Percentiles rank a stretch among this genome's conserved stretches.
phyloP scores from a whole-genome alignment of 768 basidiomycete species.

The Galerina marginata region DNA sequence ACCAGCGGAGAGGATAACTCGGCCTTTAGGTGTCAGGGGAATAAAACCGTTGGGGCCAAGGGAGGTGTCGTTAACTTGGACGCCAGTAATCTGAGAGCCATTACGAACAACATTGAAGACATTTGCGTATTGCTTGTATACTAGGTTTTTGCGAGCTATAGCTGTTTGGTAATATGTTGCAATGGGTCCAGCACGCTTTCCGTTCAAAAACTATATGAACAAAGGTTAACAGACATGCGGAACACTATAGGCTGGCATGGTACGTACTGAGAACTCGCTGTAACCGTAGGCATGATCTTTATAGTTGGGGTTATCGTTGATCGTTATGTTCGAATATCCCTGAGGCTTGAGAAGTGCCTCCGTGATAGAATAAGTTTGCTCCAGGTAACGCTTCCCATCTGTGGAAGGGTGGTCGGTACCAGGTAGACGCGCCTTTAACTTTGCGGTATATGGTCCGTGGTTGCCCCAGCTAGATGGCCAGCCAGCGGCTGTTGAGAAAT shows the following conservation, averaged over 20 bases:
- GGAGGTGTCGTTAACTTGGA: conserved; percentile 63
- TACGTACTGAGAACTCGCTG: conserved; percentile 45
- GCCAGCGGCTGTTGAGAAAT: conserved; percentile 51
- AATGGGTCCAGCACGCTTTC: conserved; percentile 60
- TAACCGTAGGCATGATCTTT: conserved; percentile 70
- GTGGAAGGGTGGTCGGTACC: conserved; percentile 63
- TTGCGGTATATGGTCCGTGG: conserved; percentile 54
- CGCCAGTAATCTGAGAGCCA: conserved; percentile 59
- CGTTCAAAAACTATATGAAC: conserved; percentile 41
- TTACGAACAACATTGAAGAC: conserved; percentile 62
- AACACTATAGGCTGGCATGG: background rate
- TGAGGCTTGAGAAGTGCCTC: conserved; percentile 48
- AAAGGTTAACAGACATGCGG: background rate
- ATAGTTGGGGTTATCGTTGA: conserved; percentile 58
- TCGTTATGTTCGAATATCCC: conserved; percentile 57
- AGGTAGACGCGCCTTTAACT: conserved; percentile 55
- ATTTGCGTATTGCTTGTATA: conserved; percentile 50
- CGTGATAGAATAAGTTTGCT: conserved; percentile 52
- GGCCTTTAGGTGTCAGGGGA: conserved; percentile 58
- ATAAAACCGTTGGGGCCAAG: conserved; percentile 61
- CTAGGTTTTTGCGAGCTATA: conserved; percentile 54
- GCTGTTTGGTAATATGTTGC: conserved; percentile 68
- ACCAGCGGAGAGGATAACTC: conserved; percentile 65
- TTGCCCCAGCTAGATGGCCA: conserved; percentile 63
- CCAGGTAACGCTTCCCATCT: conserved; percentile 62